Conservation (phyloP, 805 yeast species). For the Lachancea dasiensis region DNA sequence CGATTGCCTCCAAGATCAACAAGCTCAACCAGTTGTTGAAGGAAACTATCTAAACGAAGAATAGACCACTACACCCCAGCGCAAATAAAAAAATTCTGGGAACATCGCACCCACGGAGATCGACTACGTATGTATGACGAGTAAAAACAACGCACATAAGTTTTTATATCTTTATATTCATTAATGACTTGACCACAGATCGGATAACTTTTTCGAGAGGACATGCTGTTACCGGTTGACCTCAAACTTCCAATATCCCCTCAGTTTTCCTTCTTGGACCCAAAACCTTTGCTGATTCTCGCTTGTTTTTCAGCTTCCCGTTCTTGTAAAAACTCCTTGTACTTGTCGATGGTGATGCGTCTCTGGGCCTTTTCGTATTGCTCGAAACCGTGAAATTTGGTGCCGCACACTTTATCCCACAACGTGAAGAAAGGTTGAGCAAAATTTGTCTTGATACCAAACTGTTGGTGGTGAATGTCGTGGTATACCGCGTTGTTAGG, state of each 20-base stretch:
- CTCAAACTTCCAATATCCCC: not conserved
- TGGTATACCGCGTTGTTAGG: constrained; percentile 95
- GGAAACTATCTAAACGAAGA: constrained; percentile 63
- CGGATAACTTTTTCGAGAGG: not conserved
- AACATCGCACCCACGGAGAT: not conserved
- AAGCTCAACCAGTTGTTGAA: constrained; percentile 82
- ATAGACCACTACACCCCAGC: not conserved
- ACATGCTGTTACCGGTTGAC: not conserved
- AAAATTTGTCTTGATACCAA: constrained; percentile 89
- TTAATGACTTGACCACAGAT: constrained; percentile 9
- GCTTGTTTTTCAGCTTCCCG: constrained; percentile 31
- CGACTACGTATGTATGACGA: constrained; percentile 6
- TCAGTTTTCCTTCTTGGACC: constrained; percentile 8
- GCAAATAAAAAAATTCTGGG: not conserved
- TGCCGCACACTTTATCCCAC: constrained; percentile 75
- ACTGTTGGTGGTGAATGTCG: constrained; percentile 95
- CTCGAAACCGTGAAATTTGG: constrained; percentile 64
- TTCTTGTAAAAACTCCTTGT: constrained; percentile 48
- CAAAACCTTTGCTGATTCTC: constrained; percentile 10
- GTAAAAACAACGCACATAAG: constrained; percentile 6
- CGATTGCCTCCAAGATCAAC: constrained; percentile 76
- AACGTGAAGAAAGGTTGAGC: constrained; percentile 94
- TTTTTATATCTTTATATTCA: constrained; percentile 10
- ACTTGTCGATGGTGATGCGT: constrained; percentile 60
- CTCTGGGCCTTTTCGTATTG: constrained; percentile 61